Percentiles rank a stretch among this genome's conserved stretches.
These are phyloP conservation scores for Didymosphaeria variabile DNA, from an alignment of 2,329 filamentous ascomycete species.

Conservation along the genomic window DNA sequence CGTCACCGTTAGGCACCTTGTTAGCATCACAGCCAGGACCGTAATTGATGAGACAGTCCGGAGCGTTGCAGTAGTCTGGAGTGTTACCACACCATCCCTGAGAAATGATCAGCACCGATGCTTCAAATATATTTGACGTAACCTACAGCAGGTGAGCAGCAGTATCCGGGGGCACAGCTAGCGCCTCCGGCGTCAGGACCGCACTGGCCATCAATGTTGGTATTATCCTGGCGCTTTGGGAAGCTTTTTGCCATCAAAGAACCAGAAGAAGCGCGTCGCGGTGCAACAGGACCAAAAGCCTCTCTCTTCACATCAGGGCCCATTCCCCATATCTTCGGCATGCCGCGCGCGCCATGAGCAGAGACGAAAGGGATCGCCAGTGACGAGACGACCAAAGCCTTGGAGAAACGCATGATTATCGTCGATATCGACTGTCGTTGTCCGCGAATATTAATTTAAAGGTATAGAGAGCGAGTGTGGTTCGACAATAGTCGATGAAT, in stretches of 20 bases:
- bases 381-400: conserved; percentile 34
- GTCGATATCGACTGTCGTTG: conserved; percentile 12
- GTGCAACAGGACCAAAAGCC: conserved; percentile 28
- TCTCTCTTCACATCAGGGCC: conserved; percentile 42
- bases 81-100: conserved; percentile 63
- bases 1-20: conserved; percentile 60
- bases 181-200: conserved; percentile 33
- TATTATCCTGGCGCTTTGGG: conserved; percentile 44
- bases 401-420: conserved; percentile 43
- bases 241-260: conserved; percentile 25
- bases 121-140: background rate
- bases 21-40: conserved; percentile 69
- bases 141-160: conserved; percentile 47
- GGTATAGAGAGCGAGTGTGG: conserved; percentile 23
- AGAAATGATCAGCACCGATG: conserved; percentile 13
- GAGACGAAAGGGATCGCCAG: conserved; percentile 41
- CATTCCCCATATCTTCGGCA: conserved; percentile 46
- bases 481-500: conserved; percentile 8
- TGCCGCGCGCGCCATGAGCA: conserved; percentile 42
- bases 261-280: conserved; percentile 30
- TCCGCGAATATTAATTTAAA: conserved; percentile 14
- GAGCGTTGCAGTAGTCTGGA: conserved; percentile 65
- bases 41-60: conserved; percentile 68
- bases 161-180: conserved; percentile 43
- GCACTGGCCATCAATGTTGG: conserved; percentile 41